These are phyloP conservation scores for Quercus berberidifolia DNA, from an alignment of 306 rosid genomes.

Conservation along the genomic window DNA sequence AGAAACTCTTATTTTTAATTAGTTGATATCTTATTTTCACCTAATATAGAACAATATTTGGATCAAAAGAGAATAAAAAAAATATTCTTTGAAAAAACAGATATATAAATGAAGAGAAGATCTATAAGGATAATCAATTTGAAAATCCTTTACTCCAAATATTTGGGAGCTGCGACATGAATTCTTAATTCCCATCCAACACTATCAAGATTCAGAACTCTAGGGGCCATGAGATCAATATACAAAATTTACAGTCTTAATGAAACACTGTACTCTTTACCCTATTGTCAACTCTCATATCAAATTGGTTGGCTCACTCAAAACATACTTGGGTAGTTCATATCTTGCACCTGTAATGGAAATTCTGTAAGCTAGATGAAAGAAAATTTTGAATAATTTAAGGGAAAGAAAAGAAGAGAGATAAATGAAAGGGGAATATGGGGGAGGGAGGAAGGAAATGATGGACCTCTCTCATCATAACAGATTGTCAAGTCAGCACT, in stretches of 20 bases:
- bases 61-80: neutral
- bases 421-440: neutral
- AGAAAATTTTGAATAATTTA: neutral
- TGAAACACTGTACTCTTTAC: slow-evolving; percentile 24
- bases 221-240: slow-evolving; percentile 40
- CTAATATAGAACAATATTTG: neutral
- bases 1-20: neutral
- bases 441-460: neutral
- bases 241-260: slow-evolving; percentile 78
- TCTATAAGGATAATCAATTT: neutral
- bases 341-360: slow-evolving; percentile 82
- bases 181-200: neutral
- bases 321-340: slow-evolving; percentile 91
- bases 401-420: neutral
- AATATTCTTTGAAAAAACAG: too few relatives aligned
- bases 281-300: slow-evolving; percentile 58
- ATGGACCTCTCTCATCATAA: slow-evolving; percentile 91
- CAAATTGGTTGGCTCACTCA: slow-evolving; percentile 98
- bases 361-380: neutral
- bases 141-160: neutral
- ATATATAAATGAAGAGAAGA: neutral
- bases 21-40: neutral
- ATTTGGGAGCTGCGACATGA: neutral
- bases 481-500: slow-evolving; percentile 90
- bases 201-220: neutral